Conservation (phyloP, 805 yeast species). For the Nakazawaea pomicola region DNA sequence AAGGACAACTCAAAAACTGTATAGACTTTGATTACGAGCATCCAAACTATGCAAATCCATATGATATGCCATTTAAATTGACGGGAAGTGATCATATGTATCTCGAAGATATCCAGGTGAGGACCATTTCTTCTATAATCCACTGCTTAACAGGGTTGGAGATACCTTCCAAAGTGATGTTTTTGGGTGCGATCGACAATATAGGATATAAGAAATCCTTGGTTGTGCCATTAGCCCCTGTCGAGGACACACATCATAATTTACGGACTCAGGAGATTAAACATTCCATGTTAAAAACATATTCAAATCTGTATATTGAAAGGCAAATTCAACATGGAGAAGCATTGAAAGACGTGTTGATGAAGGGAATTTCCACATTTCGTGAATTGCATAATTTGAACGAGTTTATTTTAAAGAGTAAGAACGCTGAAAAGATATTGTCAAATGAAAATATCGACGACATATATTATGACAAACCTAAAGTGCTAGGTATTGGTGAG, state of each 20-base stretch:
- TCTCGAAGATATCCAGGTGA: constrained; percentile 2
- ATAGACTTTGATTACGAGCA: constrained; percentile 1
- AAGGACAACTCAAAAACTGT: neutral
- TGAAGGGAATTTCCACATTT: neutral
- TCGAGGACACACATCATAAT: neutral
- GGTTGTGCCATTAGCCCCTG: neutral
- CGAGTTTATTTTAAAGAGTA: constrained; percentile 1
- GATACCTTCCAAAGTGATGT: constrained; percentile 1
- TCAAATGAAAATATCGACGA: neutral
- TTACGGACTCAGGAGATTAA: neutral
- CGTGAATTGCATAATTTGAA: neutral
- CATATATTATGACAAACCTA: neutral
- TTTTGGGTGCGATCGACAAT: constrained; percentile 4
- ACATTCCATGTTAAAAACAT: neutral
- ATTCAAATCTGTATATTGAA: constrained; percentile 1
- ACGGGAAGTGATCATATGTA: neutral
- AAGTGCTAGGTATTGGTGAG: neutral
- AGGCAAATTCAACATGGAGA: neutral
- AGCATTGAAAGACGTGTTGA: neutral
- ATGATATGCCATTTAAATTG: constrained; percentile 2
- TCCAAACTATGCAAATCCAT: neutral
- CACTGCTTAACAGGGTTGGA: constrained; percentile 2
- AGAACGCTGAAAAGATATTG: neutral
- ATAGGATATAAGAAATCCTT: constrained; percentile 3
- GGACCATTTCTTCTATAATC: neutral